Conservation (phyloP, 2,329 filamentous ascomycete genomes). For the Cladophialophora psammophila region DNA sequence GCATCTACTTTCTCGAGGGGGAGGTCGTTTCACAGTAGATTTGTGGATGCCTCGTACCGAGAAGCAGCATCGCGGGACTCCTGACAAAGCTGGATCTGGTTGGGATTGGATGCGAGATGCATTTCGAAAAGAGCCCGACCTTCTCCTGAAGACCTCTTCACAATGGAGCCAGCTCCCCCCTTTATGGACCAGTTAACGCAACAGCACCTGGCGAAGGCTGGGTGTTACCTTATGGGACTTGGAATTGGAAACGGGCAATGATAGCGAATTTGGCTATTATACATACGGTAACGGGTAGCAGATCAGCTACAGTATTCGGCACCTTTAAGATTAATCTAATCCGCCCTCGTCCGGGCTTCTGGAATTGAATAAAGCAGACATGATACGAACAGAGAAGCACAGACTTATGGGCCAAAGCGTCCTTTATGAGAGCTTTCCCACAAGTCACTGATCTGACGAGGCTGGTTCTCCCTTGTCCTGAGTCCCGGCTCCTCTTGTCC, state of each 20-base stretch:
- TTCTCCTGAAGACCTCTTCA: neutral
- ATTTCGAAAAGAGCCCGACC: neutral
- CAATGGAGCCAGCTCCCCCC: neutral
- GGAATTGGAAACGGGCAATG: neutral
- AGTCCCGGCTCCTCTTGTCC: neutral
- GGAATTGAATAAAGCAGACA: neutral
- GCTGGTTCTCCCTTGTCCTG: neutral
- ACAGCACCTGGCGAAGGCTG: neutral
- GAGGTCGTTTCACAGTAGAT: constrained; percentile 24
- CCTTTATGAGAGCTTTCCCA: neutral
- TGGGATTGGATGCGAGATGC: neutral
- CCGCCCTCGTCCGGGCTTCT: neutral
- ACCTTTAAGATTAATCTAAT: constrained; percentile 3
- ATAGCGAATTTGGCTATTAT: neutral
- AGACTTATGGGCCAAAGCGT: neutral
- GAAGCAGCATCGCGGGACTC: constrained; percentile 18
- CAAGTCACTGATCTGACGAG: no score
- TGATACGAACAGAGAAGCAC: neutral
- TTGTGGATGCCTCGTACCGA: constrained; percentile 23
- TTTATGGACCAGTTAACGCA: neutral
- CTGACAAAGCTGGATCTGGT: neutral
- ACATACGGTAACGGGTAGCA: neutral
- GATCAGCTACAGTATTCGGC: neutral
- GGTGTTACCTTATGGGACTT: neutral
- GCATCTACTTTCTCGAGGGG: constrained; percentile 17